Evolutionary conservation across 2,329 filamentous ascomycete species (phyloP), one percentile per base, ranked within the genome.

Genomic region (Alternaria triticina): DNA sequence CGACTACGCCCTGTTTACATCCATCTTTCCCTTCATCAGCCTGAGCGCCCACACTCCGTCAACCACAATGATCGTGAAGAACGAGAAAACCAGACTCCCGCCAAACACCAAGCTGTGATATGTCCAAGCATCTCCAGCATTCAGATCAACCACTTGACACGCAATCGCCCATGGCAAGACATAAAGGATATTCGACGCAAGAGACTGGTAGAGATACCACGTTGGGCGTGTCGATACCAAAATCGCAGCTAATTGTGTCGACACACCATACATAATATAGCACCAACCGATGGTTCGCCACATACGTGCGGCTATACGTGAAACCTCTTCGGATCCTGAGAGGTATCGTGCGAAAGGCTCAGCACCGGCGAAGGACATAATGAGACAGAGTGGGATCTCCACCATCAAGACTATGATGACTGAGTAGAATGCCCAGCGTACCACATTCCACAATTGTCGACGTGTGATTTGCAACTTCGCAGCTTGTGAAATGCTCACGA

Each of bases 151-250:
- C 0, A 69, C 65, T 44, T 86, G 62, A 86, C 88, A 77, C 0
- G 86, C 88, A 44, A 93, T 86, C 0, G 90, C 89, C 89, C 90
- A 93, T 0, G 90, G 90, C 3, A 93, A 77, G 0, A 92, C 89
- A 72, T 89, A 92, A 0, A 90, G 75, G 0, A 93, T 51, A 69
- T 92, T 93, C 7, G 89, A 91, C 0, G 81, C 84, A 1, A 93
- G 78, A 4, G 87, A 89, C 74, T 92, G 90, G 61, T 86, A 88
- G 0, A 92, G 81, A 72, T 91, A 93, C 89, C 88, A 92, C 2
- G 81, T 80, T 0, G 90, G 89, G 0, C 84, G 79, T 0, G 89
- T 91, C 0, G 90, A 87, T 0, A 91, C 82, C 0, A 93, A 76
- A 0, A 93, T 81, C 0, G 88, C 85, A 0, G 89, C 88, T 0